Base-by-base conservation (phyloP, 108 stramenopile genomes). In the Phaeodactylum tricornutum region DNA sequence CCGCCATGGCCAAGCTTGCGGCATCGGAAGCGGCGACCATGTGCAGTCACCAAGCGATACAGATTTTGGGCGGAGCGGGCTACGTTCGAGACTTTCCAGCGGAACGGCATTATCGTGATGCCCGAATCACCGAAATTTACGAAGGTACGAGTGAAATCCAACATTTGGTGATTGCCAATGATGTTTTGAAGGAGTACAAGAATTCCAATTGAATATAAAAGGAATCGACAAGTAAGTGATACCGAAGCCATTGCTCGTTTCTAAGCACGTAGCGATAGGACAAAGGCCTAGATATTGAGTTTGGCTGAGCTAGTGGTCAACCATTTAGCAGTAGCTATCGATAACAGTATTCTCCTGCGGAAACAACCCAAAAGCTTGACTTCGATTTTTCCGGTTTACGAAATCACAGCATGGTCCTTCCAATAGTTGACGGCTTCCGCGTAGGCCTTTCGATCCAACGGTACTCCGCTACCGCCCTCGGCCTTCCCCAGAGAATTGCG, bases 31-130 rank as follows among this genome's bases (percentile, higher is more conserved):
- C 94, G 2, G 93, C 96, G 6, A 97, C 96, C 41, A 94, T 93
- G 88, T 91, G 87, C 57, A 68, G 83, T 43, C 94, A 95, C 54
- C 87, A 92, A 57, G 89, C 95, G 0, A 96, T 96, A 62, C 92
- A 96, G 67, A 86, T 96, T 24, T 66, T 96, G 31, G 95, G 95
- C 6, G 45, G 46, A 12, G 36, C 47, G 56, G 46, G 46, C 6
- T 98, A 96, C 59, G 96, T 98, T 11, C 80, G 70, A 0, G 96
- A 98, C 23, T 96, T 98, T 95, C 96, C 96, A 15, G 96, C 95
- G 6, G 96, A 98, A 47, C 72, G 96, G 34, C 78, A 94, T 59
- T 98, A 98, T 56, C 73, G 96, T 20, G 96, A 98, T 66, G 96
- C 96, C 26, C 61, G 96, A 38, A 98, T 98, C 55, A 98, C 96